Conservation (phyloP, 1,284 basidiomycete genomes). For the Ceratobasidium papillatum region DNA sequence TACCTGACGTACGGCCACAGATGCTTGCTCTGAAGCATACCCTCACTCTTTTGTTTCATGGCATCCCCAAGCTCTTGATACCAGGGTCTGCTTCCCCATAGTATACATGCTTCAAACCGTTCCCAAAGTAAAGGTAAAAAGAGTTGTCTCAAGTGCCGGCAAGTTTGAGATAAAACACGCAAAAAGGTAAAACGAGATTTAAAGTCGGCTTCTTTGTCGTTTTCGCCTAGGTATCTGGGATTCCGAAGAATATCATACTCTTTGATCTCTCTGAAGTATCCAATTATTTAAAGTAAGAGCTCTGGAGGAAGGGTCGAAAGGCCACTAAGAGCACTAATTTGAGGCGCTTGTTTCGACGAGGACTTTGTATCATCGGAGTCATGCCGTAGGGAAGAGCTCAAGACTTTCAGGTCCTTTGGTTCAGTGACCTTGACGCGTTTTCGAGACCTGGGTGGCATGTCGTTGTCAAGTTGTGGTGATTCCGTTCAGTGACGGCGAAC, state of each 20-base stretch:
- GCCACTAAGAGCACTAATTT: background rate
- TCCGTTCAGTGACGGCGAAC: background rate
- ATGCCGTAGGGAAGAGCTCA: background rate
- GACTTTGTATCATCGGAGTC: too few species aligned
- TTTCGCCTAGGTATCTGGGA: background rate
- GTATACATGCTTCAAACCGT: conserved; percentile 7
- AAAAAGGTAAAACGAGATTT: conserved; percentile 2
- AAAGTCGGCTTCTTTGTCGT: background rate
- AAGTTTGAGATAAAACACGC: conserved; percentile 12
- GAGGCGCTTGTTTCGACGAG: background rate
- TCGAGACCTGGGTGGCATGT: conserved; percentile 8
- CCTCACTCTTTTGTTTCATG: background rate
- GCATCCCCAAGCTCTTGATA: conserved; percentile 1
- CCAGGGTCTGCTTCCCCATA: background rate
- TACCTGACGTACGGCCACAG: conserved; percentile 30
- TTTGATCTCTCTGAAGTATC: background rate
- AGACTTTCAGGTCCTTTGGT: background rate
- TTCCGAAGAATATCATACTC: background rate
- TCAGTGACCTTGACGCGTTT: background rate
- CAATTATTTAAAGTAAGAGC: background rate
- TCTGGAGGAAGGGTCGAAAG: conserved; percentile 8
- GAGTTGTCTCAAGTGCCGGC: background rate
- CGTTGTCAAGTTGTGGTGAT: background rate
- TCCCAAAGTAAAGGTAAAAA: conserved; percentile 31
- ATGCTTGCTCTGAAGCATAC: conserved; percentile 4